Conservation (phyloP, 306 rosid species). For the Gillenia trifoliata region DNA sequence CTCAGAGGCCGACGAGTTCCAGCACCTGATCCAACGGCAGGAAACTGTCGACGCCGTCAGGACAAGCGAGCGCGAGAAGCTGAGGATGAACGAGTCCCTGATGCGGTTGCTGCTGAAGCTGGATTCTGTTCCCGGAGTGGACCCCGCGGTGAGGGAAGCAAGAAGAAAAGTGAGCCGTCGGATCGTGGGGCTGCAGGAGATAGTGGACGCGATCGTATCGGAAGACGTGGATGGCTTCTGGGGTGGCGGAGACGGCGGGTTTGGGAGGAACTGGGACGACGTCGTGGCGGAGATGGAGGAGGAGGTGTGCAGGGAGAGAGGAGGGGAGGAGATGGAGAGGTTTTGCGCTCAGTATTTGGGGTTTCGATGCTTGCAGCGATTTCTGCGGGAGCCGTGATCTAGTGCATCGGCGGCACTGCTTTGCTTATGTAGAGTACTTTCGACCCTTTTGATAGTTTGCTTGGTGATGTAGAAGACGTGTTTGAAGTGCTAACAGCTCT, state of each 20-base stretch:
- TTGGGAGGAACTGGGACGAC: slow-evolving; percentile 52
- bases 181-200: slow-evolving; percentile 92
- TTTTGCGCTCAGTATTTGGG: slow-evolving; percentile 68
- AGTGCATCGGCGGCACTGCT: neutral
- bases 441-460: too few species aligned
- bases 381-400: slow-evolving; percentile 57
- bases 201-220: slow-evolving; percentile 57
- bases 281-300: slow-evolving; percentile 77
- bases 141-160: slow-evolving; percentile 77
- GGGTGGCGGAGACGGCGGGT: slow-evolving; percentile 25
- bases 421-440: too few species aligned
- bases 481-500: too few species aligned
- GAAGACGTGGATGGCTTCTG: slow-evolving; percentile 21
- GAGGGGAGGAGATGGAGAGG: slow-evolving; percentile 73
- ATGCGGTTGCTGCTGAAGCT: slow-evolving; percentile 68
- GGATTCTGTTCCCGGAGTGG: slow-evolving; percentile 81
- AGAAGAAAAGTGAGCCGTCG: slow-evolving; percentile 74
- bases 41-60: slow-evolving; percentile 90
- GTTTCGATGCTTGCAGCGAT: slow-evolving; percentile 82
- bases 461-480: too few species aligned
- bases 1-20: slow-evolving; percentile 54
- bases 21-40: slow-evolving; percentile 72
- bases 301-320: slow-evolving; percentile 63
- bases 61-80: slow-evolving; percentile 54
- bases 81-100: slow-evolving; percentile 71